Evolutionary conservation across 1,284 basidiomycete genomes (phyloP), one percentile per base, ranked within the genome.

Genomic region (Ceratobasidium sp.): DNA sequence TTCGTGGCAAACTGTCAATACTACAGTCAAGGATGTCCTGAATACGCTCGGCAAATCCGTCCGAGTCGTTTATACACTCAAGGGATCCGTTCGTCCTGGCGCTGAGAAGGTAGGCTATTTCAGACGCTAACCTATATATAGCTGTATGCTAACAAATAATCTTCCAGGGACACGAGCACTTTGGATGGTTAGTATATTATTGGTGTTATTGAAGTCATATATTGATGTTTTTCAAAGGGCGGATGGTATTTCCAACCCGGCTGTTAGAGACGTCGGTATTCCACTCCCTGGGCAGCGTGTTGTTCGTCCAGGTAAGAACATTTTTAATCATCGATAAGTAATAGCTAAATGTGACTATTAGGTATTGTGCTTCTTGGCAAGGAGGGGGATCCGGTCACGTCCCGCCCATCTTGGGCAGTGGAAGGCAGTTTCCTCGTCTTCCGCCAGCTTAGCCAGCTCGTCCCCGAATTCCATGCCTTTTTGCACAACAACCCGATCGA

Each of bases 351-450:
- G 11, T 11, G 2, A 6, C 22, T 6, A 3, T 17, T 22, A 71
- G 67, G 76, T 31, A 54, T 75, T 33, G 41, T 87, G 24, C 79
- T 88, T 22, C 75, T 83, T 33, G 86, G 86, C 0, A 79, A 84
- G 44, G 79, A 79, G 1, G 83, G 83, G 1, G 85, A 86, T 75
- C 66, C 72, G 9, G 72, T 66, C 31, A 31, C 74, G 17, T 78
- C 72, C 4, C 84, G 87, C 29, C 86, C 86, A 1, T 67, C 82
- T 0, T 89, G 88, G 87, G 83, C 85, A 15, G 79, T 83, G 22
- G 87, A 89, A 63, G 88, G 88, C 44, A 86, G 85, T 67, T 88
- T 89, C 84, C 81, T 89, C 36, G 86, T 82, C 1, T 87, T 89
- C 82, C 84, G 89, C n/a, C 84, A 87, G 73, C 84, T 89, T 7